These are phyloP conservation scores for Ophiocordyceps australis DNA, from an alignment of 2,329 filamentous ascomycete species.

Conservation along the genomic window DNA sequence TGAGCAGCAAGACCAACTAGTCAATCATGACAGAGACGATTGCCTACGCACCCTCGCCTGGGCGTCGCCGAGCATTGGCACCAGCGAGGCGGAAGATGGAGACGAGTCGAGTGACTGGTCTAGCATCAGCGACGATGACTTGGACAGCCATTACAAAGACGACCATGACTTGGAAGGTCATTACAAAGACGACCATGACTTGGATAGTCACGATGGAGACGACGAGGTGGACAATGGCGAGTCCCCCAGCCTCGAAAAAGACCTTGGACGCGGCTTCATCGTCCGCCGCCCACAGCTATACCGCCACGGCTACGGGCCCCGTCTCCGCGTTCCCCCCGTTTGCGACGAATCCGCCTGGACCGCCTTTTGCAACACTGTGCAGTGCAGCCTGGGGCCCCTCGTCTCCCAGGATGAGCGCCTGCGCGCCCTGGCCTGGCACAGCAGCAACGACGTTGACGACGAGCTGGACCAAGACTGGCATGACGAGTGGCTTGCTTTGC, in stretches of 20 bases:
- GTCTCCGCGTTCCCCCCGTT: conserved; percentile 3
- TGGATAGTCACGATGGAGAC: neutral
- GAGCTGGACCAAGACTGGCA: conserved; percentile 7
- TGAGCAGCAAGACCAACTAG: conserved; percentile 18
- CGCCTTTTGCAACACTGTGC: conserved; percentile 8
- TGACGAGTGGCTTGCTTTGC: conserved; percentile 7
- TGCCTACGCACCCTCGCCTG: conserved; percentile 15
- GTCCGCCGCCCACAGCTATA: conserved; percentile 5
- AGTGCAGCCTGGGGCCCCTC: conserved; percentile 7
- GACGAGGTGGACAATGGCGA: neutral
- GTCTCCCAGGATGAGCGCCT: conserved; percentile 8
- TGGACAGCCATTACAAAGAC: neutral
- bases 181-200: neutral
- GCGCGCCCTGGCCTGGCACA: conserved; percentile 7
- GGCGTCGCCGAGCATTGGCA: conserved; percentile 8
- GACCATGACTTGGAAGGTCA: too few species aligned
- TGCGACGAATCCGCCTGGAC: conserved; percentile 8
- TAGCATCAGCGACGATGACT: too few species aligned
- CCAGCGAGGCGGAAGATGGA: conserved; percentile 3
- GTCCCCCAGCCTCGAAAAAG: conserved; percentile 11
- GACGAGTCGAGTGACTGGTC: too few species aligned
- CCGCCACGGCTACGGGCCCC: neutral
- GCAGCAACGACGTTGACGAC: conserved; percentile 4
- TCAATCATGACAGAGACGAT: conserved; percentile 16
- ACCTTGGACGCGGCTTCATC: conserved; percentile 14